Conservation (phyloP, 2,329 filamentous ascomycete genomes). For the Arthrobotrys entomopaga region DNA sequence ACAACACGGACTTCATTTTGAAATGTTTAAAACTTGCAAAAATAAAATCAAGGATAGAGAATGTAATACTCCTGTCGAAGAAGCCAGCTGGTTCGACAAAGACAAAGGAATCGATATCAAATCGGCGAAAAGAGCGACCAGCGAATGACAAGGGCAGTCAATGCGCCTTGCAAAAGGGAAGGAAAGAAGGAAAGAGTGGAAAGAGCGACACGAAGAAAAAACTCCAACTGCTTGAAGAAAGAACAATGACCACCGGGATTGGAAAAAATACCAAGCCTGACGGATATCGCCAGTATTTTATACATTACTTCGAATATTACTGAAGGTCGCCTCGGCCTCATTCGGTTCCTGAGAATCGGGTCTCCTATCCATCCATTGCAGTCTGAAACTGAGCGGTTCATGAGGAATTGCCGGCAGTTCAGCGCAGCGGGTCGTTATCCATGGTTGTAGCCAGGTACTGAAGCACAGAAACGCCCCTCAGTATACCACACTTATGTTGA, state of each 20-base stretch:
- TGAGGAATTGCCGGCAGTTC: conserved; percentile 34
- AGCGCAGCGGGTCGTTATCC: conserved; percentile 20
- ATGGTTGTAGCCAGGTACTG: conserved; percentile 26
- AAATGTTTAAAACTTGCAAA: conserved; percentile 47
- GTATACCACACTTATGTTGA: conserved; percentile 14
- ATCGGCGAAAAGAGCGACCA: conserved; percentile 53
- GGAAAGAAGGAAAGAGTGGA: conserved; percentile 48
- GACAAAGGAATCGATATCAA: conserved; percentile 53
- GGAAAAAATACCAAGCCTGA: conserved; percentile 23
- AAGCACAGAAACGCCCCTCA: conserved; percentile 25
- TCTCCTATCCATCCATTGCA: too few species aligned
- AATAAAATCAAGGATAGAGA: conserved; percentile 47
- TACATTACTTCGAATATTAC: conserved; percentile 20
- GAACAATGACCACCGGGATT: conserved; percentile 22
- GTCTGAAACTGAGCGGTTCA: conserved; percentile 53
- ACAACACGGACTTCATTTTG: conserved; percentile 46
- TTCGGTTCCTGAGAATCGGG: conserved; percentile 4
- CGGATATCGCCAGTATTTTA: conserved; percentile 23
- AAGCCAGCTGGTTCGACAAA: conserved; percentile 33
- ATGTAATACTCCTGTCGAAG: conserved; percentile 31
- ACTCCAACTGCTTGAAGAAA: conserved; percentile 31
- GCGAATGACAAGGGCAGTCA: conserved; percentile 59
- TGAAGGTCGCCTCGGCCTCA: conserved; percentile 12
- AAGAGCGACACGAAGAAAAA: conserved; percentile 49
- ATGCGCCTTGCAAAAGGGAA: conserved; percentile 56